These are phyloP conservation scores for Chaetoceros tenuissimus DNA, from an alignment of 108 stramenopile genomes.

Conservation along the genomic window DNA sequence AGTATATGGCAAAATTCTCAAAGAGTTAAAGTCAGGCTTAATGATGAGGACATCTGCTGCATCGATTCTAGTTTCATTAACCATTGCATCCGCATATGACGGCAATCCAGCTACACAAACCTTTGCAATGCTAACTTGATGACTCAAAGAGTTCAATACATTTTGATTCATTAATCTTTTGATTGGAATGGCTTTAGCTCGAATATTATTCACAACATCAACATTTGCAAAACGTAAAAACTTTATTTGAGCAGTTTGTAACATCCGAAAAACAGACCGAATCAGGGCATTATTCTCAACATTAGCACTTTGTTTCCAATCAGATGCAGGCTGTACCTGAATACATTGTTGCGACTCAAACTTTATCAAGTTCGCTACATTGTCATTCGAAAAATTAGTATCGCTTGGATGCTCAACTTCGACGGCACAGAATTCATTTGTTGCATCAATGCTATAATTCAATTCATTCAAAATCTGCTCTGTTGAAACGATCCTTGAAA, in stretches of 20 bases:
- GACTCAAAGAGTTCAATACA: slow-evolving; percentile 12
- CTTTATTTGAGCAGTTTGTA: slow-evolving; percentile 59
- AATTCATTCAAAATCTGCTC: slow-evolving; percentile 47
- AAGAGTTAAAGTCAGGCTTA: slow-evolving; percentile 45
- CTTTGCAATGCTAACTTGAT: slow-evolving; percentile 46
- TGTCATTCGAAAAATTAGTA: not conserved
- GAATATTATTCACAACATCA: slow-evolving; percentile 60
- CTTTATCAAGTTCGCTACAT: slow-evolving; percentile 9
- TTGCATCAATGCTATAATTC: not conserved
- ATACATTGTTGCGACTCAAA: not conserved
- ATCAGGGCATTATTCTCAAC: not conserved
- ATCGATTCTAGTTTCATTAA: slow-evolving; percentile 38
- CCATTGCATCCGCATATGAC: slow-evolving; percentile 33
- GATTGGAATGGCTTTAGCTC: slow-evolving; percentile 56
- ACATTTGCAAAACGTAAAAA: slow-evolving; percentile 58
- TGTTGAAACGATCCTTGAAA: slow-evolving; percentile 37
- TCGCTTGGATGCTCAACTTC: slow-evolving; percentile 1
- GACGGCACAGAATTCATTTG: not conserved
- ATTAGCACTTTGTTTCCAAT: not conserved
- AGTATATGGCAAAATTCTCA: slow-evolving; percentile 65
- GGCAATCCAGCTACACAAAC: slow-evolving; percentile 62
- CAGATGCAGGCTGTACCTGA: not conserved
- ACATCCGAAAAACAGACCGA: slow-evolving; percentile 49
- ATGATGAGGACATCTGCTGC: slow-evolving; percentile 43
- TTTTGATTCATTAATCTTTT: slow-evolving; percentile 16